Conservation (phyloP, 1,284 basidiomycete species). For the Lignosus rhinocerotis region DNA sequence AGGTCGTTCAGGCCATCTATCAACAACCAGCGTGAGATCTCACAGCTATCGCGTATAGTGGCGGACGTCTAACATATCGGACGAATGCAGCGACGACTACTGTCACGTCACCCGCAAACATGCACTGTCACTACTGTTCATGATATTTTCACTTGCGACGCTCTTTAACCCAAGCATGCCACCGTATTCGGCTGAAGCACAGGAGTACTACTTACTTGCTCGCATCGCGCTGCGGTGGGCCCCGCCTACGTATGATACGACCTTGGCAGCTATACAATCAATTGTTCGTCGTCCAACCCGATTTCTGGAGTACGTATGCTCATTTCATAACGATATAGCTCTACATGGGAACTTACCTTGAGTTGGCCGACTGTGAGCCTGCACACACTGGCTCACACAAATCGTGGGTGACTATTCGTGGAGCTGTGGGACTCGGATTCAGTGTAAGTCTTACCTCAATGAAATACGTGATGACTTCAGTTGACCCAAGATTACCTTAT, state of each 20-base stretch:
- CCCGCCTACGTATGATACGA: conserved; percentile 48
- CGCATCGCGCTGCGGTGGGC: conserved; percentile 50
- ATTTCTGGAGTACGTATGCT: neutral
- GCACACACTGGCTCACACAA: conserved; percentile 44
- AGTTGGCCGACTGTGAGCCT: conserved; percentile 51
- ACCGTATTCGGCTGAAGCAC: conserved; percentile 48
- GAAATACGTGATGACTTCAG: neutral
- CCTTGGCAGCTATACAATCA: conserved; percentile 51
- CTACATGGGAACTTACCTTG: conserved; percentile 57
- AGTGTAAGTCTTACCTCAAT: conserved; percentile 42
- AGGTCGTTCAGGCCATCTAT: conserved; percentile 49
- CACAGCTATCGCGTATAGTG: neutral
- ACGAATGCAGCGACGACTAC: conserved; percentile 6
- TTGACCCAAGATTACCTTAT: too few relatives aligned
- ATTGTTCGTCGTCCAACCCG: conserved; percentile 40
- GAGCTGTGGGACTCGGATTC: conserved; percentile 54
- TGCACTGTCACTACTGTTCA: conserved; percentile 54
- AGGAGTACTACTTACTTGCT: conserved; percentile 59
- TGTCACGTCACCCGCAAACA: conserved; percentile 36
- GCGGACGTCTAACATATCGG: neutral
- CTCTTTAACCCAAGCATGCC: conserved; percentile 49
- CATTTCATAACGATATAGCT: conserved; percentile 36
- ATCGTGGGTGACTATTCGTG: conserved; percentile 56
- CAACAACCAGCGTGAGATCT: conserved; percentile 36
- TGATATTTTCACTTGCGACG: conserved; percentile 41